These are phyloP conservation scores for Hypoxylon intermedium DNA, from an alignment of 495 filamentous ascomycete genomes.

Conservation along the genomic window DNA sequence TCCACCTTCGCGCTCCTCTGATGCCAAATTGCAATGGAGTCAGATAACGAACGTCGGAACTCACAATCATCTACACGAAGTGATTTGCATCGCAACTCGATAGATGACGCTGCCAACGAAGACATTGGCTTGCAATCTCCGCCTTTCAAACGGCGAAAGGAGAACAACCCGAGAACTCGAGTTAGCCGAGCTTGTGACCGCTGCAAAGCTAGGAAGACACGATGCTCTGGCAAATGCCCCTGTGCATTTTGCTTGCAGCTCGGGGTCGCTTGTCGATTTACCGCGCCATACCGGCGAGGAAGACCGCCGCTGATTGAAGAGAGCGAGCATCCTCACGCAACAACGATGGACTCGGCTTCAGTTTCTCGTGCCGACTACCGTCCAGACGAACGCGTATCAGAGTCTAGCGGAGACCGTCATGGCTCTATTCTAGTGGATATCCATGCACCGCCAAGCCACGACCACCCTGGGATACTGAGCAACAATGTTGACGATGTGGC, in stretches of 20 bases:
- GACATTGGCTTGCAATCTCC: not conserved
- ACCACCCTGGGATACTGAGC: not conserved
- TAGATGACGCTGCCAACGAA: slow-evolving; percentile 8
- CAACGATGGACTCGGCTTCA: slow-evolving; percentile 2
- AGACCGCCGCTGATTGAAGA: not conserved
- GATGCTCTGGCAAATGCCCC: slow-evolving; percentile 39
- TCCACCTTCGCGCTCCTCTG: too few species aligned
- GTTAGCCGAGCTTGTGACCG: slow-evolving; percentile 47
- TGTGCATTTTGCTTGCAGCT: slow-evolving; percentile 34
- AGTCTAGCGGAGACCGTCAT: not conserved
- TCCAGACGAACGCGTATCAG: not conserved
- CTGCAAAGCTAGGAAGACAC: slow-evolving; percentile 45
- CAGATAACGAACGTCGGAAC: slow-evolving; percentile 4
- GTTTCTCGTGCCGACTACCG: not conserved
- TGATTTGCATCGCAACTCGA: slow-evolving; percentile 1
- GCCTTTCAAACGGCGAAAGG: slow-evolving; percentile 6
- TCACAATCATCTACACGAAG: not conserved
- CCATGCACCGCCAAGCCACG: not conserved
- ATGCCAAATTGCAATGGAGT: too few species aligned
- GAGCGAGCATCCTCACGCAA: not conserved
- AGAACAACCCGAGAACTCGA: slow-evolving; percentile 13
- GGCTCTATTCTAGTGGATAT: not conserved
- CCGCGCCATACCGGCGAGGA: slow-evolving; percentile 36
- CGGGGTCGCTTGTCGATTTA: slow-evolving; percentile 29
- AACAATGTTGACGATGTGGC: not conserved